Conservation (phyloP, 352 stramenopile species). For the Phytophthora pistaciae region DNA sequence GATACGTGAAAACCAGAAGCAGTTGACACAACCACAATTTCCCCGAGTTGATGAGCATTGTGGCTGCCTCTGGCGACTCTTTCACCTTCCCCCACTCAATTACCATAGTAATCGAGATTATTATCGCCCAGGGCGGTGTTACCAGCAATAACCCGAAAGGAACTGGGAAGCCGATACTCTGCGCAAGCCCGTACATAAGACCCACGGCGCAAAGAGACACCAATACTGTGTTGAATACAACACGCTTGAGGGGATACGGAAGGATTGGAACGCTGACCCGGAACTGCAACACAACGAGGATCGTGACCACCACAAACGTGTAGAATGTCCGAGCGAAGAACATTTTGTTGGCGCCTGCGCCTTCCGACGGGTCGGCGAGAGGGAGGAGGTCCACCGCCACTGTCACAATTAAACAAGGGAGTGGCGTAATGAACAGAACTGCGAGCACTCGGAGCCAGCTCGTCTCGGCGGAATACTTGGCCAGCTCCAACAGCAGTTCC, state of each 20-base stretch:
- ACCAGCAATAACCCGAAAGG: conserved; percentile 25
- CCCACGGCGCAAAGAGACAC: not conserved
- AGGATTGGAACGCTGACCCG: conserved; percentile 5
- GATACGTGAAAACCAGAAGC: conserved; percentile 25
- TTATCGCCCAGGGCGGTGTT: conserved; percentile 14
- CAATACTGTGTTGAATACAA: not conserved
- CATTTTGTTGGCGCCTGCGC: not conserved
- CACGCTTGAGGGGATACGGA: not conserved
- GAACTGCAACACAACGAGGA: not conserved
- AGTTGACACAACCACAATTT: conserved; percentile 10
- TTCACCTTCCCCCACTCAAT: conserved; percentile 11
- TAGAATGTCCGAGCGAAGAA: conserved; percentile 16
- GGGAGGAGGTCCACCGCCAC: conserved; percentile 20
- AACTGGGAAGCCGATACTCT: conserved; percentile 12
- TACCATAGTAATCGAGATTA: conserved; percentile 6
- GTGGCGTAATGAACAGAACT: conserved; percentile 16
- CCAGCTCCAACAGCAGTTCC: not conserved
- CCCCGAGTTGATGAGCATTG: conserved; percentile 8
- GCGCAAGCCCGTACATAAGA: conserved; percentile 4
- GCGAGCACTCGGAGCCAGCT: conserved; percentile 4
- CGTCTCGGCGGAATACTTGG: not conserved
- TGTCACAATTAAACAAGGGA: conserved; percentile 28
- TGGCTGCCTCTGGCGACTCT: not conserved
- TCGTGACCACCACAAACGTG: conserved; percentile 4
- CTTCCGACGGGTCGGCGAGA: conserved; percentile 13